A percentile compares a stretch with the other conserved stretches of the same genome.
Conservation (phyloP, 2,329 filamentous ascomycete species). For the Lasiodiplodia sp. region DNA sequence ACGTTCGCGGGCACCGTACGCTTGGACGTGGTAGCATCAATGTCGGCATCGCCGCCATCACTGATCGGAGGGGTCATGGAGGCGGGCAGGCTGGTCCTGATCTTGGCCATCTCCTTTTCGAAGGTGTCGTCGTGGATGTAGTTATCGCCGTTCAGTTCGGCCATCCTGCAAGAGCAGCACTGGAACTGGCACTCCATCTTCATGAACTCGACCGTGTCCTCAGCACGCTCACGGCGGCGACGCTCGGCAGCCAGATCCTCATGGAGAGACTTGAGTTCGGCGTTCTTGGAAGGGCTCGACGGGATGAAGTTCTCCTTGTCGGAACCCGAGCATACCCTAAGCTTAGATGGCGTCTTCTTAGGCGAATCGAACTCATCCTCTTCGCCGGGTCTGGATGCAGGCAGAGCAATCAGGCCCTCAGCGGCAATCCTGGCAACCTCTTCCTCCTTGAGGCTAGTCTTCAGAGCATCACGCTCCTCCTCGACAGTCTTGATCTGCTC, state of each 20-base stretch:
- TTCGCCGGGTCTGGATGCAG: conserved; percentile 57
- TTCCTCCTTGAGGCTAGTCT: conserved; percentile 74
- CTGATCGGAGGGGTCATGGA: conserved; percentile 70
- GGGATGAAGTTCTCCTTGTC: conserved; percentile 57
- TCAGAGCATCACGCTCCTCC: conserved; percentile 77
- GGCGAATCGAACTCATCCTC: conserved; percentile 71
- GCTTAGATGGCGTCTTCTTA: conserved; percentile 58
- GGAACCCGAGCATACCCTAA: conserved; percentile 44
- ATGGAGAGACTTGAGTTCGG: conserved; percentile 55
- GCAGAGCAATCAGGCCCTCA: conserved; percentile 73
- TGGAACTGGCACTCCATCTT: conserved; percentile 76
- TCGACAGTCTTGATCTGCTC: conserved; percentile 71
- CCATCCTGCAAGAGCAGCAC: conserved; percentile 66
- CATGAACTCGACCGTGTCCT: conserved; percentile 78
- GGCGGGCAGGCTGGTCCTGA: conserved; percentile 52
- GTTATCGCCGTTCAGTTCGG: conserved; percentile 47
- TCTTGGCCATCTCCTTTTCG: conserved; percentile 45
- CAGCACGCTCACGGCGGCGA: conserved; percentile 70
- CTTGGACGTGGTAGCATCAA: background rate
- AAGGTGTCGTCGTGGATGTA: conserved; percentile 49
- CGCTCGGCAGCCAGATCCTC: conserved; percentile 61
- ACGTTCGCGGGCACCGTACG: background rate
- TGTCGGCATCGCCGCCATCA: conserved; percentile 60
- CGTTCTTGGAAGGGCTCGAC: background rate
- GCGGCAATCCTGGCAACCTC: conserved; percentile 76